Conservation (phyloP, 371 early-diverging fungal species). For the Circinella umbellata region DNA sequence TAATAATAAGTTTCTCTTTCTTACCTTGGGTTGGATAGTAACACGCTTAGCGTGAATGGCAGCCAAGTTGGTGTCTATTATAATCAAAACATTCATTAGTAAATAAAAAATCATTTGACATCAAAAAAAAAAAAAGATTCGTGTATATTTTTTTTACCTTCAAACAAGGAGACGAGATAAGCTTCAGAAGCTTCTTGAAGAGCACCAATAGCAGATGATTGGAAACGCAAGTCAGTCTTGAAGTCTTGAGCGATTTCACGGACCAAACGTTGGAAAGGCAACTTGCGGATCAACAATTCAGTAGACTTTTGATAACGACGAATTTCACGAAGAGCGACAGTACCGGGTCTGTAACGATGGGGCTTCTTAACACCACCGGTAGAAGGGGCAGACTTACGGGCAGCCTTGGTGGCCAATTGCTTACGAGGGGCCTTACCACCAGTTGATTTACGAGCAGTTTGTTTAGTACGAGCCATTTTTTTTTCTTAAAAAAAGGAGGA, state of each 20-base stretch:
- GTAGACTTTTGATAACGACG: constrained; percentile 98
- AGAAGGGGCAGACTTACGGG: constrained; percentile 59
- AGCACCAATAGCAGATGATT: constrained; percentile 96
- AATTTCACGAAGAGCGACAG: constrained; percentile 96
- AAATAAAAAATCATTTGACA: background rate
- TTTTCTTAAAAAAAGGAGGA: background rate
- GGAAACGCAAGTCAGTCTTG: constrained; percentile 98
- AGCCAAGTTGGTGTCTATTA: constrained; percentile 92
- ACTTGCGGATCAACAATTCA: constrained; percentile 97
- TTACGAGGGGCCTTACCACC: constrained; percentile 98
- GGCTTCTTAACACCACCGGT: constrained; percentile 79
- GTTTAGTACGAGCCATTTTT: constrained; percentile 13
- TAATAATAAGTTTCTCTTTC: no score
- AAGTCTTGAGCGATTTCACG: constrained; percentile 96
- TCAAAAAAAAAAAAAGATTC: background rate
- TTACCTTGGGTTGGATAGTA: constrained; percentile 95
- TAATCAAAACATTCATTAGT: background rate
- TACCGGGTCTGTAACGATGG: constrained; percentile 87
- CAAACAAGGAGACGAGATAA: constrained; percentile 95
- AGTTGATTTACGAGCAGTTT: constrained; percentile 14
- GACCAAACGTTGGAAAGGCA: constrained; percentile 98
- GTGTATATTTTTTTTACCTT: constrained; percentile 33
- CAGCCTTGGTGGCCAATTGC: constrained; percentile 97
- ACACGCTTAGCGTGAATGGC: constrained; percentile 99
- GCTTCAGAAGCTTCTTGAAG: constrained; percentile 99